A percentile compares a stretch with the other conserved stretches of the same genome.
Evolutionary conservation across 2,329 filamentous ascomycete genomes (phyloP).

Genomic region (Blastomyces emzantsi): DNA sequence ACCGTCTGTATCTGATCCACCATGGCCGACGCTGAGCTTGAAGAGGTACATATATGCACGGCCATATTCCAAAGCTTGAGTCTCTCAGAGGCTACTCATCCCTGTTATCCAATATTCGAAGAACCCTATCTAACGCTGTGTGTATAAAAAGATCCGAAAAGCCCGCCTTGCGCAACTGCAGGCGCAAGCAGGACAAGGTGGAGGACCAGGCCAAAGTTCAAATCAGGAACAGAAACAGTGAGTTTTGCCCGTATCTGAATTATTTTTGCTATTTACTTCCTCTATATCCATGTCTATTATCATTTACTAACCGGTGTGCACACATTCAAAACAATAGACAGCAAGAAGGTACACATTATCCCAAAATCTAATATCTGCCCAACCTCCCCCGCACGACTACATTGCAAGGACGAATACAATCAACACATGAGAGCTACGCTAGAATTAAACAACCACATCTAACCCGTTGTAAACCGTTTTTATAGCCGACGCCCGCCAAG

Average conservation of each 20-base stretch:
- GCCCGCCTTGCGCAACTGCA: constrained; percentile 92
- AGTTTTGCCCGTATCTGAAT: constrained; percentile 22
- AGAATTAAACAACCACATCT: neutral
- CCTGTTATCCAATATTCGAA: neutral
- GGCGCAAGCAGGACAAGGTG: constrained; percentile 53
- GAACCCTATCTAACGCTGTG: neutral
- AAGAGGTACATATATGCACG: constrained; percentile 42
- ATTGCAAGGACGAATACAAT: neutral
- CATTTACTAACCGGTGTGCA: constrained; percentile 6
- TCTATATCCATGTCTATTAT: neutral
- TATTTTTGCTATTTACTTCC: neutral
- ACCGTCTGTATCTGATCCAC: constrained; percentile 18
- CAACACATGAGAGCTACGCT: neutral
- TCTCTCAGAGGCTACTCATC: neutral
- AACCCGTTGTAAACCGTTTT: neutral
- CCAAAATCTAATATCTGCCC: neutral
- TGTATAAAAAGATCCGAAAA: constrained; percentile 61
- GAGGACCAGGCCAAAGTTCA: constrained; percentile 39
- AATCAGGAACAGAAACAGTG: constrained; percentile 56
- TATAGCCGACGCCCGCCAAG: constrained; percentile 27
- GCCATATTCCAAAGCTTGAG: neutral
- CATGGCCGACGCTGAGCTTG: constrained; percentile 59
- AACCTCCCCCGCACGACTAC: neutral
- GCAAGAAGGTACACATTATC: constrained; percentile 33
- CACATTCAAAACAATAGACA: constrained; percentile 26